Evolutionary conservation across 148 eudicot genomes (phyloP).

Genomic region (Persicaria tinctoria): DNA sequence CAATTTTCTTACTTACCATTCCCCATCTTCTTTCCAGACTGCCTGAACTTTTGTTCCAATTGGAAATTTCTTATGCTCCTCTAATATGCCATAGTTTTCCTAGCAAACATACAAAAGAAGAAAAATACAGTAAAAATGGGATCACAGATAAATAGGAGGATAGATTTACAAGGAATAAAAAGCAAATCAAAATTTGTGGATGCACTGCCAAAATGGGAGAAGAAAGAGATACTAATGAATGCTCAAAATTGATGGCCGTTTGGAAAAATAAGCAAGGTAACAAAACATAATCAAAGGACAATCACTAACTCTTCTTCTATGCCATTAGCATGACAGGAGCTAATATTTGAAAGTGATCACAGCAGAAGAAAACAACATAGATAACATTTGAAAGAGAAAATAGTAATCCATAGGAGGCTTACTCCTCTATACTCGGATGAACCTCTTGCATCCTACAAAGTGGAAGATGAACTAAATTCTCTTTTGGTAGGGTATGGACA

Average conservation of each 20-base stretch:
- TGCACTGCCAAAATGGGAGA: neutral
- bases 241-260: neutral
- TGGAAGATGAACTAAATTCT: conserved; percentile 31
- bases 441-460: conserved; percentile 24
- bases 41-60: conserved; percentile 88
- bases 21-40: conserved; percentile 97
- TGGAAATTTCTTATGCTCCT: conserved; percentile 50
- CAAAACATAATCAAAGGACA: neutral
- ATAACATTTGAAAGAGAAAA: neutral
- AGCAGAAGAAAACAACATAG: neutral
- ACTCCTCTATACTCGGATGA: conserved; percentile 37
- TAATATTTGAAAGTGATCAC: no score
- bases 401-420: conserved; percentile 5
- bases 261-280: neutral
- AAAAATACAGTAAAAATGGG: neutral
- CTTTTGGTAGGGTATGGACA: no score
- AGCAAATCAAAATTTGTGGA: neutral
- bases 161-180: neutral
- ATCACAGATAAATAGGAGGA: neutral
- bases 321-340: no score
- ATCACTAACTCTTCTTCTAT: no score
- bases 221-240: neutral
- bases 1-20: conserved; percentile 48
- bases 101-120: conserved; percentile 13
- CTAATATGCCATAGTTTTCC: conserved; percentile 32